Base-by-base conservation (phyloP, 2,329 filamentous ascomycete species). In the Hymenoscyphus scutula region DNA sequence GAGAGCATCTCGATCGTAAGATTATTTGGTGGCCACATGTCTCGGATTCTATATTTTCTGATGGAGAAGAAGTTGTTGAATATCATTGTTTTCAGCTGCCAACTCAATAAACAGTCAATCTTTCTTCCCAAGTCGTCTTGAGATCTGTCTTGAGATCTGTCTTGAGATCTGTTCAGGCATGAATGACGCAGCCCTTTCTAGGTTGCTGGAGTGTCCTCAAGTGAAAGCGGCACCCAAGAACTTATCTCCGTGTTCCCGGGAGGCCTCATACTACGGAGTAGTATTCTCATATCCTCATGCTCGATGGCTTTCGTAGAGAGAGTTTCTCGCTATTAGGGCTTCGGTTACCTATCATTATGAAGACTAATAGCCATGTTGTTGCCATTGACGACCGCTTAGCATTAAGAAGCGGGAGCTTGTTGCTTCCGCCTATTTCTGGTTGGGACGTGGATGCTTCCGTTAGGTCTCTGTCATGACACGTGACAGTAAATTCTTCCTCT, bases 401-500 rank as follows among this genome's bases (percentile, higher is more conserved):
- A 13, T 34, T 13, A 34, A 34, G 32, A 34, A 34, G 15, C 32
- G 32, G 32, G 8, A 34, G 7, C 32, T 34, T 34, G 32, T 34
- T 13, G n/a, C n/a, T n/a, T n/a, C n/a, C n/a, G n/a, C n/a, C n/a
- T n/a, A n/a, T n/a, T n/a, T n/a, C n/a, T n/a, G n/a, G n/a, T n/a
- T n/a, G n/a, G n/a, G n/a, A n/a, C n/a, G n/a, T n/a, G n/a, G n/a
- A n/a, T n/a, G 10, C 32, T 34, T 34, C 32, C 32, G 32, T 34
- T 34, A 10, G 7, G 10, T 13, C 41, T 19, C 23, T 4, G 15
- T n/a, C 2, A n/a, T n/a, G 10, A 10, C 41, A 48, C 41, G 41
- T 48, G 41, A 48, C 41, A n/a, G 41, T 17, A 45, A 45, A 48
- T 62, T 63, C 59, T 58, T 59, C 62, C 57, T 55, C n/a, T n/a